These are phyloP conservation scores for Trichophaea hybrida DNA, from an alignment of 2,329 filamentous ascomycete species.

Conservation along the genomic window DNA sequence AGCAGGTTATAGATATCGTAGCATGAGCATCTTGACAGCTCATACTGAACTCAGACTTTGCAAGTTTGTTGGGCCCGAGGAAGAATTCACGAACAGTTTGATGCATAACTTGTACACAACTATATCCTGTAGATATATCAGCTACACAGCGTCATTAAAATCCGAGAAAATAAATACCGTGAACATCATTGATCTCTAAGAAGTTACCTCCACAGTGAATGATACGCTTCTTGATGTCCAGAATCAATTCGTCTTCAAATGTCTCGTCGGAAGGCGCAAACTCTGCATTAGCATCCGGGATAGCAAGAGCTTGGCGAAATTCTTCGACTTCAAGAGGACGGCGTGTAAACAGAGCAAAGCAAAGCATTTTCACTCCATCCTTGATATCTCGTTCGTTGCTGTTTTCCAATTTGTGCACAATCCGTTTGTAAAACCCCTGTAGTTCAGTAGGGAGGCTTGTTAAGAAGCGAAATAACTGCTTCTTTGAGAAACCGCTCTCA, in stretches of 20 bases:
- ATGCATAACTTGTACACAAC: constrained; percentile 4
- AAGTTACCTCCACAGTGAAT: background rate
- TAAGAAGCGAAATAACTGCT: background rate
- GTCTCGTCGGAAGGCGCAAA: background rate
- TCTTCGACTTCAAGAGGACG: background rate
- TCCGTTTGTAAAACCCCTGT: background rate
- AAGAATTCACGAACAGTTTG: constrained; percentile 3
- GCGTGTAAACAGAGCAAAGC: background rate
- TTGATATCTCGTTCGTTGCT: background rate
- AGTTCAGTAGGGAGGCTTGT: background rate
- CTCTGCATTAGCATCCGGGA: background rate
- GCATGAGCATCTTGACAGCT: background rate
- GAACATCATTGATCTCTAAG: background rate
- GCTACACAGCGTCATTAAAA: background rate
- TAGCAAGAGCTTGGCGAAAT: background rate
- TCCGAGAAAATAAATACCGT: background rate
- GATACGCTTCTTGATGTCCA: background rate
- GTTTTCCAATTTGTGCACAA: background rate
- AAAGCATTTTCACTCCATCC: background rate
- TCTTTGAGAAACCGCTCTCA: background rate
- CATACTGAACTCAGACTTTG: background rate
- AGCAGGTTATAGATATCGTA: background rate
- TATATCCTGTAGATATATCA: background rate
- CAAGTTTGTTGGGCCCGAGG: background rate
- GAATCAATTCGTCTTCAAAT: background rate